Base-by-base conservation (phyloP, 2,329 filamentous ascomycete species). In the Madurella fahalii region DNA sequence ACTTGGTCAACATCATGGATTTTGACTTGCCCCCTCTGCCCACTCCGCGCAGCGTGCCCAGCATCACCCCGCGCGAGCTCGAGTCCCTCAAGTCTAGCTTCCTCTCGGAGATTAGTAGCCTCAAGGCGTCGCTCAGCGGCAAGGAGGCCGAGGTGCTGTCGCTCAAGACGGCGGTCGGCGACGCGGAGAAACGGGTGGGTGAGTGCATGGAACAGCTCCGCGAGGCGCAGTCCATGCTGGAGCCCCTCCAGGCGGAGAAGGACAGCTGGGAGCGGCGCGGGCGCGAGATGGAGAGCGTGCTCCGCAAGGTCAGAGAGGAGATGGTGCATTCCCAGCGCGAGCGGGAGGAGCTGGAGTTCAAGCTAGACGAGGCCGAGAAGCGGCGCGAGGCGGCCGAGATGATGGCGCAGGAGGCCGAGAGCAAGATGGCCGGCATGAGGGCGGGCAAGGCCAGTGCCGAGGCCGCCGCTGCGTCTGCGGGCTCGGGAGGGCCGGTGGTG, bases 11-110 rank as follows among this genome's bases (percentile, higher is more conserved):
- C 65, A 80, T 94, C 42, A 82, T 95, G 45, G 90, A 95, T 71
- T 94, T 95, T 67, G 94, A 97, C 65, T 87, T 97, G 9, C 91
- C 92, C n/a, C 90, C 93, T 0, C 85, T 91, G 62, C 91, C 93
- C 2, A 97, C 94, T 0, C 94, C 94, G 13, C 85, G 93, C 58
- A 96, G 90, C 52, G 82, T 97, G 39, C 94, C 94, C 0, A 90
- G 87, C 9, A 87, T 97, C 62, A 96, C 92, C 2, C 89, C 94
- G 1, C 85, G 94, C 34, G 94, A 99, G 72, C 78, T 97, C 2
- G 94, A 99, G 68, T 89, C 88, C 13, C 78, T 97, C 57, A 97
- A 97, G 70, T 96, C 92, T 0, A 82, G 82, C 20, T 95, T 95
- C 64, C 79, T 95, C 49, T 95, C 92, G 0, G 90, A 97, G 68